Evolutionary conservation across 805 yeast genomes (phyloP), one percentile per base, ranked within the genome.

Genomic region (Candida morakotiae): DNA sequence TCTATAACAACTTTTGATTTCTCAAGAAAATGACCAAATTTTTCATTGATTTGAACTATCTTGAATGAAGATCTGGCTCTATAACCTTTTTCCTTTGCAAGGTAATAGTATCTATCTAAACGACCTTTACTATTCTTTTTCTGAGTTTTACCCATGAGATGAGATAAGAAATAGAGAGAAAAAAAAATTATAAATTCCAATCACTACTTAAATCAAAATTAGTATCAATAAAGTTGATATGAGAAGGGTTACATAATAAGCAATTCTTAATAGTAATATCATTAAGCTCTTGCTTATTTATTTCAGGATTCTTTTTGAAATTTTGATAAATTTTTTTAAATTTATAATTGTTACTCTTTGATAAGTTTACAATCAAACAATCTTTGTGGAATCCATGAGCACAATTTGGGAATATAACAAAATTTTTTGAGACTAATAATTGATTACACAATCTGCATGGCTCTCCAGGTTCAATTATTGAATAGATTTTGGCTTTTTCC

Each of bases 31-130:
- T 89, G 96, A 24, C 97, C 97, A 71, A 79, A 93, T 60, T 93
- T 93, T 58, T 93, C 96, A 66, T 93, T 93, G 43, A 93, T 86
- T 62, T 93, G 98, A 42, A 93, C 73, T 50, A 93, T 76, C 60
- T 93, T 93, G 69, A 93, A 93, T 19, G 98, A 88, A 29, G 99
- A 93, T 76, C 98, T 95, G 35, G 98, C 98, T 61, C 99, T 79
- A 56, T 93, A 93, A 31, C 98, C 98, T 64, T 91, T 93, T 64
- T 93, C 98, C 59, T 93, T 93, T 24, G 98, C 98, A 25, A 93
- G 77, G 60, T 78, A 84, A 62, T 93, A 93, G 83, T 93, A 93
- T 52, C 91, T 84, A 70, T 93, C 98, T 62, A 93, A 81, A 81
- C 98, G 97, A 73, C 98, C 98, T 75, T 93, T 91, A 63, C 95